phyloP scores from a whole-genome alignment of 2,329 filamentous ascomycete species.

The Cladophialophora psammophila region DNA sequence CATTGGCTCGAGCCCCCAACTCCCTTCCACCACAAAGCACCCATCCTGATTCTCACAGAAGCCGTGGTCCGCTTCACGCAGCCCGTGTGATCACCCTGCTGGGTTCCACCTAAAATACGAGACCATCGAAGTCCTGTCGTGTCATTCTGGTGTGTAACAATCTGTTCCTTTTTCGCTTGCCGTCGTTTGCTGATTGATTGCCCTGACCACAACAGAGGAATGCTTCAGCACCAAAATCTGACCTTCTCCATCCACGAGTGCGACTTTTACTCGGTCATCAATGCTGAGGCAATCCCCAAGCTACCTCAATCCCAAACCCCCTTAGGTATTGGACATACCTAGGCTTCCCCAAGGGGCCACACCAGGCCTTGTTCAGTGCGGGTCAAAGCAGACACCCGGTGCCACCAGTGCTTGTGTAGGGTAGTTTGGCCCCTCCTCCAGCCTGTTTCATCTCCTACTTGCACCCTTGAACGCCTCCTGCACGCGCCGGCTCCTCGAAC shows the following conservation, averaged over 20 bases:
- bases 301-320: neutral
- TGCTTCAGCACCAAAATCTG: conserved; percentile 3
- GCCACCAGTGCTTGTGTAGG: neutral
- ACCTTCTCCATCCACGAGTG: neutral
- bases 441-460: conserved; percentile 4
- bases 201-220: neutral
- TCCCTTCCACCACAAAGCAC: neutral
- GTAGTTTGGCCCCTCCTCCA: neutral
- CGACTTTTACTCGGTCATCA: neutral
- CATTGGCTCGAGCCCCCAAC: neutral
- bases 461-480: conserved; percentile 1
- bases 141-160: neutral
- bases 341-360: neutral
- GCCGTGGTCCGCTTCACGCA: no score
- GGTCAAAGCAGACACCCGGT: neutral
- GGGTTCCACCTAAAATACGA: neutral
- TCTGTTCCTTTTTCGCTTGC: neutral
- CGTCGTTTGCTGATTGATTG: neutral
- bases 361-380: neutral
- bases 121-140: neutral
- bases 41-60: no score
- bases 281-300: neutral
- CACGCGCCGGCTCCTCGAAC: neutral
- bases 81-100: neutral
- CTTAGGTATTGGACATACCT: no score